A percentile compares a stretch with the other conserved stretches of the same genome.
These are phyloP conservation scores for Davidsoniella virescens DNA, from an alignment of 2,329 filamentous ascomycete genomes.

Conservation along the genomic window DNA sequence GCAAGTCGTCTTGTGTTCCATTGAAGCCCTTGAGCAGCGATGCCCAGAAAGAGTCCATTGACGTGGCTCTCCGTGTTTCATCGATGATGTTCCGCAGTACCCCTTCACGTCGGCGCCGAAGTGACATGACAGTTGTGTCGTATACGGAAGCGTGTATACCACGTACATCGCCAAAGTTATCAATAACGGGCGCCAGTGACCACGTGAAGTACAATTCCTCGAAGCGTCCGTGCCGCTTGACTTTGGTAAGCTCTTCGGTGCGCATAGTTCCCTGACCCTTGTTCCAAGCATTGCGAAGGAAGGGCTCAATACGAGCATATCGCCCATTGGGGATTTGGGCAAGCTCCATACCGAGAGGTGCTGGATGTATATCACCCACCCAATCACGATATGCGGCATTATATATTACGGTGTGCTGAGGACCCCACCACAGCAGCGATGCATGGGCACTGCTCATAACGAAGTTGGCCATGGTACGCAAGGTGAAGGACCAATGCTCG, in stretches of 20 bases:
- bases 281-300: slow-evolving; percentile 49
- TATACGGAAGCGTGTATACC: slow-evolving; percentile 69
- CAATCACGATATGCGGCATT: slow-evolving; percentile 58
- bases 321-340: slow-evolving; percentile 56
- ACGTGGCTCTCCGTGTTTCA: slow-evolving; percentile 53
- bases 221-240: slow-evolving; percentile 50
- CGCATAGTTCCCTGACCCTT: slow-evolving; percentile 72
- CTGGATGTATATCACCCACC: slow-evolving; percentile 61
- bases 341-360: slow-evolving; percentile 58
- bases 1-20: slow-evolving; percentile 59
- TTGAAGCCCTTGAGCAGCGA: slow-evolving; percentile 53
- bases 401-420: slow-evolving; percentile 50
- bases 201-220: slow-evolving; percentile 75
- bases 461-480: slow-evolving; percentile 64
- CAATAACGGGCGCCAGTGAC: slow-evolving; percentile 65
- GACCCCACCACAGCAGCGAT: slow-evolving; percentile 65
- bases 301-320: slow-evolving; percentile 52
- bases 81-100: slow-evolving; percentile 65
- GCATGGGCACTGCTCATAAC: slow-evolving; percentile 67
- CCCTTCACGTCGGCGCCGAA: slow-evolving; percentile 66
- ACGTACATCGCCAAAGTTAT: slow-evolving; percentile 55
- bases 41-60: slow-evolving; percentile 58
- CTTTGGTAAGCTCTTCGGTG: slow-evolving; percentile 62
- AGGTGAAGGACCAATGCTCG: slow-evolving; percentile 52
- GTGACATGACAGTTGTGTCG: slow-evolving; percentile 62